These are phyloP conservation scores for Pichia deserticola DNA, from an alignment of 805 yeast genomes.

Conservation along the genomic window DNA sequence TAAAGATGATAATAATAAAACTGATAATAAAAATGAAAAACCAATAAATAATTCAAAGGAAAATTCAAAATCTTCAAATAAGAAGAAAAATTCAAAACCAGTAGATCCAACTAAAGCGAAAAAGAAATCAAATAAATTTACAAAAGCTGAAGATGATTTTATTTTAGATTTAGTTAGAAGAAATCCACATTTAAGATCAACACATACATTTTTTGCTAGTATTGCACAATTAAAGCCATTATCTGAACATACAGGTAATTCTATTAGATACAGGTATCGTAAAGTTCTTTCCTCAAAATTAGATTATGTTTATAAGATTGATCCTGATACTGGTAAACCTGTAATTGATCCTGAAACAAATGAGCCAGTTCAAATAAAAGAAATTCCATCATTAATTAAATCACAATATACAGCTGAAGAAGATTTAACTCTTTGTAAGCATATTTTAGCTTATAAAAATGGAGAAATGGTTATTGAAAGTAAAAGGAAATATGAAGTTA, in stretches of 20 bases:
- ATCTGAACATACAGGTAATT: conserved; percentile 66
- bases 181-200: conserved; percentile 59
- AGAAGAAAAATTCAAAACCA: neutral
- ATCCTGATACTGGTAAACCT: conserved; percentile 35
- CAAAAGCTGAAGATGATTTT: conserved; percentile 55
- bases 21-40: neutral
- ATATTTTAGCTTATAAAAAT: conserved; percentile 18
- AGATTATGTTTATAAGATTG: conserved; percentile 43
- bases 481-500: conserved; percentile 17
- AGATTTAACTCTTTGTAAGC: conserved; percentile 51
- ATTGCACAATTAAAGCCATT: conserved; percentile 44
- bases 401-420: conserved; percentile 62
- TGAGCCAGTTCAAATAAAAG: conserved; percentile 32
- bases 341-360: conserved; percentile 35
- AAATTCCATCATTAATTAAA: conserved; percentile 46
- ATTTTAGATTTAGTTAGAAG: conserved; percentile 61
- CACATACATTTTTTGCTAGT: conserved; percentile 58
- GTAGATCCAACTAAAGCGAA: conserved; percentile 18
- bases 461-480: conserved; percentile 9
- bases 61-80: neutral
- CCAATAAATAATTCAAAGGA: neutral
- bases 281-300: conserved; percentile 35
- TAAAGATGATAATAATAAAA: neutral
- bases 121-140: conserved; percentile 40
- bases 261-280: conserved; percentile 58